Base-by-base conservation (phyloP, 345 rosid genomes). In the Psidium friedrichsthalianum region DNA sequence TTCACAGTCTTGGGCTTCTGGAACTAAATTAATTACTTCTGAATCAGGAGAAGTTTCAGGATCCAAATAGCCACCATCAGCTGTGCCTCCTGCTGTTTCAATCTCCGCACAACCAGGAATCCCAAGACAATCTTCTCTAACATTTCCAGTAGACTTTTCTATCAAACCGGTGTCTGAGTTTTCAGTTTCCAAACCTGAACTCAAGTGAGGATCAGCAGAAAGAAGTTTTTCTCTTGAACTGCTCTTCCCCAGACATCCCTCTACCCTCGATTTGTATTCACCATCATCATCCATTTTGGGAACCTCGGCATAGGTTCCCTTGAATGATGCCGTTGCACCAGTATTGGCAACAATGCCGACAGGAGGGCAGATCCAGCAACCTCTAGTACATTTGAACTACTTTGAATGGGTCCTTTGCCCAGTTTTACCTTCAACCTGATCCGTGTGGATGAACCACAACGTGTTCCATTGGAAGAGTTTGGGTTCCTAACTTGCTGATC, bases 31-130 rank as follows among this genome's bases (percentile, higher is more conserved):
- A 53, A 95, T 94, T 82, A 95, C 99, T 94, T 96, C 99, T n/a
- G 99, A 97, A 92, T 97, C 99, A 16, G 99, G 99, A 86, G 99
- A 97, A 86, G 99, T 96, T 90, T 94, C 98, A 83, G 96, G 90
- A 88, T 92, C 95, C 85, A 92, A 74, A 86, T 92, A 90, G 53
- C 86, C 87, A 83, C 89, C 90, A 86, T 89, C 93, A 83, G 76
- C 85, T n/a, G 88, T 64, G 32, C 89, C 90, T 86, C 88, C 93
- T 78, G 69, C 92, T 85, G 78, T 91, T 57, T 91, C 88, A 89
- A 87, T 54, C 84, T 58, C 88, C 80, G 88, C 87, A 58, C 90
- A 87, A 61, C 32, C 51, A 84, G 91, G 85, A 84, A 83, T 78
- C 82, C 56, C 90, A 86, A 57, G 29, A 88, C 83, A 74, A 88